phyloP scores from a whole-genome alignment of 768 basidiomycete species.

The Cytidiella melzeri region DNA sequence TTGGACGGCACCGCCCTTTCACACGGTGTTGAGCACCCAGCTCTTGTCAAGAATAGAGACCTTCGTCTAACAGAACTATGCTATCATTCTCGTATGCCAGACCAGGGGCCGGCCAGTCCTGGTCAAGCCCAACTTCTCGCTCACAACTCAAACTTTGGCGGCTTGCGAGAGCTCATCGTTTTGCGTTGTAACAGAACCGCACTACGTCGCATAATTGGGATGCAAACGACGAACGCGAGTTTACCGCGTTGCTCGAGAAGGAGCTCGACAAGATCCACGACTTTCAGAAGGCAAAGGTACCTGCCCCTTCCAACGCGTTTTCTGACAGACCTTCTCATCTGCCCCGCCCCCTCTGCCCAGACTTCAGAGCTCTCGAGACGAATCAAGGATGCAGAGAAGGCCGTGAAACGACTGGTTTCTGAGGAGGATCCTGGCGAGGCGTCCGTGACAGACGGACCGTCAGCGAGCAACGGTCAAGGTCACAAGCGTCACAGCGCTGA shows the following conservation, averaged over 20 bases:
- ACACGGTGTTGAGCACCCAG: no score
- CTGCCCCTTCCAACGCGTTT: neutral
- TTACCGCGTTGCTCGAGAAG: constrained; percentile 68
- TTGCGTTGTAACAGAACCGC: constrained; percentile 30
- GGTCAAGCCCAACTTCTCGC: no score
- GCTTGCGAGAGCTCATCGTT: neutral
- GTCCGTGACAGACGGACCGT: neutral
- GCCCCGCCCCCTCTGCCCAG: constrained; percentile 29
- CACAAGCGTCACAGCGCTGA: constrained; percentile 29
- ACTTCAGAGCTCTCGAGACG: constrained; percentile 76
- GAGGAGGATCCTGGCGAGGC: constrained; percentile 34
- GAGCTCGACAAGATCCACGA: constrained; percentile 93
- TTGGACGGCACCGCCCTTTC: no score
- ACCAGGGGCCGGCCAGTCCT: no score
- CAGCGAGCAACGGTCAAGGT: constrained; percentile 13
- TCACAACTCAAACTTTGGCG: no score
- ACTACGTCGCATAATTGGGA: constrained; percentile 62
- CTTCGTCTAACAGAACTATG: no score
- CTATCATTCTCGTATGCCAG: no score
- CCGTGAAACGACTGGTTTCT: constrained; percentile 71
- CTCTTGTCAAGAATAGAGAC: no score
- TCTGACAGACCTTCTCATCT: neutral
- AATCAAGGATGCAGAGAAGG: constrained; percentile 76
- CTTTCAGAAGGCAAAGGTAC: constrained; percentile 86
- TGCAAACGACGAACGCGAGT: constrained; percentile 74